Percentiles rank a stretch among this genome's conserved stretches.
These are phyloP conservation scores for Limonium bicolor DNA, from an alignment of 148 eudicot genomes.

Conservation along the genomic window DNA sequence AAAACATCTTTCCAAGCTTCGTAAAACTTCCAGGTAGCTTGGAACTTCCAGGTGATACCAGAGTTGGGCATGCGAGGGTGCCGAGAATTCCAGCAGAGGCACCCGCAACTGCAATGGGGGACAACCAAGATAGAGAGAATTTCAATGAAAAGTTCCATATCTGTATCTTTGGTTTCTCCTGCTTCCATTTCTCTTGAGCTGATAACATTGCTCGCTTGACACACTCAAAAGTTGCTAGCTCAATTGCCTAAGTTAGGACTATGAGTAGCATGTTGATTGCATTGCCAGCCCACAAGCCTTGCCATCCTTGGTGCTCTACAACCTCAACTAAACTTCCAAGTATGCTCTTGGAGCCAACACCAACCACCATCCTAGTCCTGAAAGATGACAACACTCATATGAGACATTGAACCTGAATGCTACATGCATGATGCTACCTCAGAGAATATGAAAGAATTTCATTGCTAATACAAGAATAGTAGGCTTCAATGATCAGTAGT, in stretches of 20 bases:
- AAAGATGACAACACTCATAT: background rate
- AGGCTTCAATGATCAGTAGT: too few relatives aligned
- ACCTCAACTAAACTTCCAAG: constrained; percentile 61
- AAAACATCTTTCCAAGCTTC: too few relatives aligned
- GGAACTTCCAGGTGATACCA: too few relatives aligned
- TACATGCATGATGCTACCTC: background rate
- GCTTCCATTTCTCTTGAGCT: constrained; percentile 56
- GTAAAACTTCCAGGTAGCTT: too few relatives aligned
- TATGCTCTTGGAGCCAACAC: constrained; percentile 66
- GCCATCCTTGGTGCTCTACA: constrained; percentile 65
- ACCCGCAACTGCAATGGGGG: constrained; percentile 87
- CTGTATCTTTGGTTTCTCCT: constrained; percentile 45
- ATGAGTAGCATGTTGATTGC: constrained; percentile 84
- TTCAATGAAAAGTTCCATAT: constrained; percentile 47
- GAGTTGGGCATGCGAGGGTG: constrained; percentile 86
- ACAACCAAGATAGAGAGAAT: constrained; percentile 70
- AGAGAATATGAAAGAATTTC: background rate
- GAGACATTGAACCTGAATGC: constrained; percentile 2
- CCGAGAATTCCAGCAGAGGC: constrained; percentile 85
- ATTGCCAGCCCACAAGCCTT: constrained; percentile 86
- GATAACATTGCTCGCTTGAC: constrained; percentile 72
- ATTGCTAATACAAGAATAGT: too few relatives aligned
- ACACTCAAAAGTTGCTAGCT: constrained; percentile 79
- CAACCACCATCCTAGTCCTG: constrained; percentile 96
- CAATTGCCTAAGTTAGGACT: constrained; percentile 83